Evolutionary conservation across 2,329 filamentous ascomycete species (phyloP).

Genomic region (Stenocarpella maydis): DNA sequence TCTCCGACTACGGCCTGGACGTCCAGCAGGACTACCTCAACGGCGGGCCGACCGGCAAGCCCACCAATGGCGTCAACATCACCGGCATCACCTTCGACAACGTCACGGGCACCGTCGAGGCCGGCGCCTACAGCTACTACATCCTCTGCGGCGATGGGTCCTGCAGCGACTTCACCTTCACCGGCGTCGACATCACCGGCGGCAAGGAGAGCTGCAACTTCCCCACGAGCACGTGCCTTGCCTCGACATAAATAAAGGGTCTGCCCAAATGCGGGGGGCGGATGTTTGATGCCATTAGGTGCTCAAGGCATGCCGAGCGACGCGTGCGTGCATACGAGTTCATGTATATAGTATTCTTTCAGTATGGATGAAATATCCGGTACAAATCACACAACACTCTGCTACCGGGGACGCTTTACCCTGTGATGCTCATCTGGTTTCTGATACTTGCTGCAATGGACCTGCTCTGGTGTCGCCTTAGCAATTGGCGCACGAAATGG

Average conservation of each 20-base stretch:
- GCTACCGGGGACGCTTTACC: not conserved
- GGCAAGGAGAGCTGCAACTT: conserved; percentile 46
- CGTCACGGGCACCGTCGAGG: conserved; percentile 53
- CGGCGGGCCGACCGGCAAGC: conserved; percentile 53
- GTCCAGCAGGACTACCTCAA: conserved; percentile 57
- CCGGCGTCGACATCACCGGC: conserved; percentile 57
- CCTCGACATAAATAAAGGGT: not conserved
- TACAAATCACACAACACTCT: not conserved
- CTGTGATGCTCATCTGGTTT: not conserved
- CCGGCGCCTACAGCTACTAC: conserved; percentile 53
- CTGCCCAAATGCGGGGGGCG: too few species aligned
- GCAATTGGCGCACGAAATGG: too few species aligned
- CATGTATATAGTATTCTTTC: conserved; percentile 12
- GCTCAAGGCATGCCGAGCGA: not conserved
- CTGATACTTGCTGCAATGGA: not conserved
- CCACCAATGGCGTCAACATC: conserved; percentile 61
- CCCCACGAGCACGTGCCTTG: conserved; percentile 29
- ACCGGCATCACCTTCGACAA: conserved; percentile 55
- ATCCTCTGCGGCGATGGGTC: conserved; percentile 61
- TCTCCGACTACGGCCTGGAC: conserved; percentile 46
- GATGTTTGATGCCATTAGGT: not conserved
- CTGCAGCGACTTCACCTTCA: conserved; percentile 63
- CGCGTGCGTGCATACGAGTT: not conserved
- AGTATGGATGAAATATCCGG: not conserved
- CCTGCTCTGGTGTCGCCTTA: not conserved